Percentiles rank a stretch among this genome's conserved stretches.
Evolutionary conservation across 176 grass and related monocot species (phyloP).

Genomic region (Dendrocalamus sinicus): DNA sequence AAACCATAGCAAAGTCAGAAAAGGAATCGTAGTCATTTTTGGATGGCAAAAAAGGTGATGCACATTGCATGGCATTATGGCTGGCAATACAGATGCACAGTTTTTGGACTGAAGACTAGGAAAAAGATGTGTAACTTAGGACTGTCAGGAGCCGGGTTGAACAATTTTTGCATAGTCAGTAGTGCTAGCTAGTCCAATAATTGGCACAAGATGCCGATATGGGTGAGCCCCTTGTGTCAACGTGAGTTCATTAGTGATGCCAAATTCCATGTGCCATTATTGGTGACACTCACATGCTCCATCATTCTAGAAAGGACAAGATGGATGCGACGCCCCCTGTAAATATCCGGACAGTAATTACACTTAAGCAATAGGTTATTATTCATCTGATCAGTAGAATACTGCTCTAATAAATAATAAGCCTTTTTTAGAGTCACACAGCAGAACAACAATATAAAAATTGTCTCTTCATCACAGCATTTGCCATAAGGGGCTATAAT

Average conservation of each 20-base stretch:
- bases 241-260: not conserved
- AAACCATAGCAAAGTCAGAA: not conserved
- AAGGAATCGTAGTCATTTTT: not conserved
- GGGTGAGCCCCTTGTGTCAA: not conserved
- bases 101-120: too few relatives aligned
- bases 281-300: not conserved
- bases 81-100: not conserved
- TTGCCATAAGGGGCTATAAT: too few relatives aligned
- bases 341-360: too few relatives aligned
- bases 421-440: too few relatives aligned
- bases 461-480: too few relatives aligned
- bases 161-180: not conserved
- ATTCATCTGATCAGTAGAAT: too few relatives aligned
- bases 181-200: slow-evolving; percentile 6
- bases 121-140: too few relatives aligned
- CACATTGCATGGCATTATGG: slow-evolving; percentile 6
- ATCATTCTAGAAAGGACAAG: not conserved
- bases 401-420: too few relatives aligned
- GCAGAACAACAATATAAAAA: too few relatives aligned
- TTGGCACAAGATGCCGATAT: not conserved
- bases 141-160: not conserved
- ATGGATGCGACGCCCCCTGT: not conserved
- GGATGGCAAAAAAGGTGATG: not conserved
- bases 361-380: too few relatives aligned
- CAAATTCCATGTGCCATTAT: slow-evolving; percentile 1